Conservation (phyloP, 768 basidiomycete genomes). For the Asterophora parasitica region DNA sequence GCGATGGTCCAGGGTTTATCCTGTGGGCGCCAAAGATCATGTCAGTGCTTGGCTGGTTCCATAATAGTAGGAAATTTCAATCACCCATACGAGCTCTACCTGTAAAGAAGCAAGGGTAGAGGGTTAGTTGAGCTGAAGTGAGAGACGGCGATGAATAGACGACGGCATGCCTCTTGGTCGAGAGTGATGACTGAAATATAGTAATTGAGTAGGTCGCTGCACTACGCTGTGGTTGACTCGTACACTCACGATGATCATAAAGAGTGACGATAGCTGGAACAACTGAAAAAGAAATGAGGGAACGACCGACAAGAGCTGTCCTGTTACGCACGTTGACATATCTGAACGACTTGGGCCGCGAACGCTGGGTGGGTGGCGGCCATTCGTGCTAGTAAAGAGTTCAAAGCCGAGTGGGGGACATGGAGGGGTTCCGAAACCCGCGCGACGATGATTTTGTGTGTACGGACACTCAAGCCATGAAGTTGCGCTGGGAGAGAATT, state of each 20-base stretch:
- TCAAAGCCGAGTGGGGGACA: constrained; percentile 7
- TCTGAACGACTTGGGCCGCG: constrained; percentile 14
- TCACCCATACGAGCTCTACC: constrained; percentile 27
- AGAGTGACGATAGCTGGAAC: constrained; percentile 18
- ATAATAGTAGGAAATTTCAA: not conserved
- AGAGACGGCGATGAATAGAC: not conserved
- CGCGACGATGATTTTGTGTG: not conserved
- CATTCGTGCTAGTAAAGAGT: not conserved
- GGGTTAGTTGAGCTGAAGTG: not conserved
- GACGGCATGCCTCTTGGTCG: constrained; percentile 20
- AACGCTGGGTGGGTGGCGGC: not conserved
- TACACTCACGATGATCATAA: constrained; percentile 23
- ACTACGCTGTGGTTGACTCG: not conserved
- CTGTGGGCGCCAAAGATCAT: constrained; percentile 9
- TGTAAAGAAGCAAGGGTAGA: not conserved
- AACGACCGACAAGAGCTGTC: not conserved
- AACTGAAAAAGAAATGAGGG: constrained; percentile 7
- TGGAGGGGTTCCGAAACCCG: not conserved
- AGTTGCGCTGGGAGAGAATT: not conserved
- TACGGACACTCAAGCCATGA: not conserved
- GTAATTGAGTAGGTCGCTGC: not conserved
- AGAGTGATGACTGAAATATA: constrained; percentile 22
- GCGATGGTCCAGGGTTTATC: constrained; percentile 20
- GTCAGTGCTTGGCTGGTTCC: not conserved
- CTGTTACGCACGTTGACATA: constrained; percentile 19